Evolutionary conservation across 2,329 filamentous ascomycete species (phyloP), one percentile per base, ranked within the genome.

Genomic region (Cyclaneusma minus): DNA sequence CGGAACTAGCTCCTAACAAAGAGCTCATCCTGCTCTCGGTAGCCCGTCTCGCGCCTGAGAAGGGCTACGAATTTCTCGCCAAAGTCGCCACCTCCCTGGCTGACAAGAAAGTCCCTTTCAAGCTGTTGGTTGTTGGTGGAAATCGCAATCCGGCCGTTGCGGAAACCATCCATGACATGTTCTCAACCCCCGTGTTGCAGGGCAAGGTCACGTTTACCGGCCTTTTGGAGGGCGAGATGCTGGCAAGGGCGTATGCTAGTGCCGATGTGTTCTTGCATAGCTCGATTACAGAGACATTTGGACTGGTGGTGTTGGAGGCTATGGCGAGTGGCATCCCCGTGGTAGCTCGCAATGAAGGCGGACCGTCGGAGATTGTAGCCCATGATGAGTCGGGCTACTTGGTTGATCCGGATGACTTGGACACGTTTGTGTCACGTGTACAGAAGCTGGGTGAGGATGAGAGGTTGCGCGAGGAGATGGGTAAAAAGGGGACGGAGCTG

Each of bases 271-370:
- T 80, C 42, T 49, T 80, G 9, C 73, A 80, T 49, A 77, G 71
- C 49, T 79, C 37, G 13, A 55, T 79, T 30, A 79, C 73, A 1
- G 74, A 80, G 47, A 80, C 74, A 0, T 79, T 80, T 45, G 74
- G 74, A 1, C 54, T 80, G 7, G 73, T 80, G 0, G 73, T 79
- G 2, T 53, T 79, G 2, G 74, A 79, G 47, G 67, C 68, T 3
- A 78, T 80, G 72, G 72, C 73, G 0, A 76, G 70, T 35, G 71
- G 72, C 3, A 59, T 81, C 3, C 72, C 73, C 0, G 73, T 80
- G 13, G 57, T 80, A 27, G 74, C 74, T 3, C 60, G 75, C 23
- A 71, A 79, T 38, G 68, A 75, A 42, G 74, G 74, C 7, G 74
- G 75, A 0, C 74, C 74, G 1, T 73, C 68, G 18, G 73, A 80